These are phyloP conservation scores for Exsudoporus frostii DNA, from an alignment of 768 basidiomycete genomes.

Conservation along the genomic window DNA sequence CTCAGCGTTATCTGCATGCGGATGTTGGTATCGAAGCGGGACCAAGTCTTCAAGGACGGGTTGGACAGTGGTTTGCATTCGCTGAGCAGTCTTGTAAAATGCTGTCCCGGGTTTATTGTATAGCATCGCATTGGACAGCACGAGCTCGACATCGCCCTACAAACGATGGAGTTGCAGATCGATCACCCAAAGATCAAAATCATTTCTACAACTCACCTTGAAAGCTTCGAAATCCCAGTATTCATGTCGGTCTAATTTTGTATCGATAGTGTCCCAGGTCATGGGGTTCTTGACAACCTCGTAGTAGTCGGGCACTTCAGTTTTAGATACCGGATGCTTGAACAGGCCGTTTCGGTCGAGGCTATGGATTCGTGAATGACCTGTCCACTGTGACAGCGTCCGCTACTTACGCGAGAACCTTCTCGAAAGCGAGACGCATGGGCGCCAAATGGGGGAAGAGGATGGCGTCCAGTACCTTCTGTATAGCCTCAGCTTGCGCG, in stretches of 20 bases:
- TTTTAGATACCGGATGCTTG: slow-evolving; percentile 74
- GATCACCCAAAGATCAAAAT: background rate
- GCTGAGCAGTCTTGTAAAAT: slow-evolving; percentile 65
- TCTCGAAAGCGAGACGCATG: slow-evolving; percentile 65
- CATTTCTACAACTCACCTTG: slow-evolving; percentile 42
- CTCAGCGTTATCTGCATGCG: slow-evolving; percentile 5
- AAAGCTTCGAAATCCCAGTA: slow-evolving; percentile 79
- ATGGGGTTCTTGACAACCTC: slow-evolving; percentile 83
- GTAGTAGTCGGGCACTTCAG: slow-evolving; percentile 87
- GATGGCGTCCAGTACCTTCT: slow-evolving; percentile 56
- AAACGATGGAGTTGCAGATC: background rate
- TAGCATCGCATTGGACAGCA: slow-evolving; percentile 77
- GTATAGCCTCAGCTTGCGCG: slow-evolving; percentile 61
- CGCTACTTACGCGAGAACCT: slow-evolving; percentile 59
- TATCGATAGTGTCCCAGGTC: slow-evolving; percentile 81
- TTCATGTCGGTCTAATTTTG: slow-evolving; percentile 75
- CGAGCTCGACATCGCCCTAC: slow-evolving; percentile 79
- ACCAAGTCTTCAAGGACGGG: slow-evolving; percentile 34
- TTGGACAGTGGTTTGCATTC: slow-evolving; percentile 48
- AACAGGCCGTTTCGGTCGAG: slow-evolving; percentile 75
- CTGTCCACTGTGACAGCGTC: background rate
- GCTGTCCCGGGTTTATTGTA: slow-evolving; percentile 80
- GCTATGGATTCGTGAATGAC: slow-evolving; percentile 38
- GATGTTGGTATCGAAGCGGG: slow-evolving; percentile 17
- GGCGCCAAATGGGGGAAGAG: slow-evolving; percentile 65